Conservation (phyloP, 257 asterid species). For the Solanum piurae region DNA sequence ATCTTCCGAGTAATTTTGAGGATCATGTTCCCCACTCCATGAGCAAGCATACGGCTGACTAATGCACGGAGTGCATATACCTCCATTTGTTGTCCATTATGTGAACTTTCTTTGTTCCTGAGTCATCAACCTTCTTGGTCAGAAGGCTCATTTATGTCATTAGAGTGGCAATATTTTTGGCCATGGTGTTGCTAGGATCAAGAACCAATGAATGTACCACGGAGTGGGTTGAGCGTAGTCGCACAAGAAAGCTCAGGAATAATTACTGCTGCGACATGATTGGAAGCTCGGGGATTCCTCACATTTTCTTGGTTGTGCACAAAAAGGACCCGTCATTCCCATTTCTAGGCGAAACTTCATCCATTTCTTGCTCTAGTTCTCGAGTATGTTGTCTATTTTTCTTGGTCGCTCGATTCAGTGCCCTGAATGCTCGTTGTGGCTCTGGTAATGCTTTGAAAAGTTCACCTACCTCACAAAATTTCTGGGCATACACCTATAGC, state of each 20-base stretch:
- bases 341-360: no score
- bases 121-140: not conserved
- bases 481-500: not conserved
- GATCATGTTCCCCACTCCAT: not conserved
- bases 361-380: no score
- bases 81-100: not conserved
- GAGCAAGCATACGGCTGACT: not conserved
- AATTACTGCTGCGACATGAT: no score
- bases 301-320: no score
- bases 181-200: not conserved
- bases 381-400: no score
- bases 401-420: no score
- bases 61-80: not conserved
- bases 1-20: not conserved
- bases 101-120: not conserved
- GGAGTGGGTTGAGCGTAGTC: not conserved
- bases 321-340: no score
- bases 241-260: accelerated
- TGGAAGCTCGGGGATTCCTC: no score
- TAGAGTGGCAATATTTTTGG: not conserved
- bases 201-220: not conserved
- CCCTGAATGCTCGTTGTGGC: no score
- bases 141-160: not conserved
- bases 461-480: not conserved
- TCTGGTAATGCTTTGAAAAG: no score